Evolutionary conservation across 306 rosid species (phyloP), one percentile per base, ranked within the genome.

Genomic region (Rosa rugosa): DNA sequence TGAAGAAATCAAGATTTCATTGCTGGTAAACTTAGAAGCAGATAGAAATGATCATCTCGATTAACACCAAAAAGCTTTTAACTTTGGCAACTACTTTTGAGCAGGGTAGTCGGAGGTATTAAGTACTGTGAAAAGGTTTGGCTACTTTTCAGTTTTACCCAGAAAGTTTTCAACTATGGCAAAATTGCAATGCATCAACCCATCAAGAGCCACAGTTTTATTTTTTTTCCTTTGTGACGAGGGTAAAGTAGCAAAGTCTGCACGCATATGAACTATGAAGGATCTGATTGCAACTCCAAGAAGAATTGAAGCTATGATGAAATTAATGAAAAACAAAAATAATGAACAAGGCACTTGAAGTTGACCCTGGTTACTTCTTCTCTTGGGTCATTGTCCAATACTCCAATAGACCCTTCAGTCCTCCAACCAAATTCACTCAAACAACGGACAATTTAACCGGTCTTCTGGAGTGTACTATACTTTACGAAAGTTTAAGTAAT

Each of bases 401-500:
- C n/a, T n/a, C n/a, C n/a, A n/a, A n/a, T n/a, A 73, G 90, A 87
- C 86, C 47, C 77, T 74, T 77, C 80, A 77, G 72, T 80, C 0
- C 22, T 23, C 8, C 13, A 57, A 22, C 63, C 62, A 54, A 7
- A 4, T 49, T 76, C 83, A 36, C 36, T 34, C 64, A 4, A 50
- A 50, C 56, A 50, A 16, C 16, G 56, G 36, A 31, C 36, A 31
- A 31, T 31, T 31, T 53, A 51, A 53, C 60, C 25, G 8, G 60
- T 53, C 18, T 18, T 53, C 23, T 9, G 10, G 60, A 53, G 17
- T 23, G 17, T 23, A 17, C 56, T 8, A 4, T 50, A 16, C 20
- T 54, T 20, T 22, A 54, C 4, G 2, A 7, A 54, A 54, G 31
- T 0, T n/a, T 3, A 20, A 53, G 60, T 7, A 4, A 53, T 53